A percentile compares a stretch with the other conserved stretches of the same genome.
Evolutionary conservation across 2,329 filamentous ascomycete species (phyloP).

Genomic region (Aspergillus sp.): DNA sequence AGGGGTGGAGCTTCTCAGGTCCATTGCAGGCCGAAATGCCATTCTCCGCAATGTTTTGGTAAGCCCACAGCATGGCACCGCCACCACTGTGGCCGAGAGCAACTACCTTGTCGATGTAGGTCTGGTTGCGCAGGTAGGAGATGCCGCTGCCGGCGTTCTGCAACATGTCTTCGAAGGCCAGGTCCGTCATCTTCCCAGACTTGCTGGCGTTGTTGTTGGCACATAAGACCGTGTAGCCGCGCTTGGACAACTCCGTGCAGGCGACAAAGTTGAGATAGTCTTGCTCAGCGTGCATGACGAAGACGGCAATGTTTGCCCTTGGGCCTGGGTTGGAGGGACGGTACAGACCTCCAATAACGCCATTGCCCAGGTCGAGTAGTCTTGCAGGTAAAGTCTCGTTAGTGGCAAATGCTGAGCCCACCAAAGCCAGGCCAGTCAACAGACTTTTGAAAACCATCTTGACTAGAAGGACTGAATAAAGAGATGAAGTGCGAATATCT

Average conservation of each 20-base stretch:
- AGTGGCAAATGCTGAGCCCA: neutral
- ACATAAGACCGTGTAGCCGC: constrained; percentile 12
- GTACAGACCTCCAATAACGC: constrained; percentile 10
- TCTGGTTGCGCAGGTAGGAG: constrained; percentile 9
- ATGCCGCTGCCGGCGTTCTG: constrained; percentile 6
- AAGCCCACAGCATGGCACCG: constrained; percentile 13
- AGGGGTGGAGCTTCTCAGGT: constrained; percentile 12
- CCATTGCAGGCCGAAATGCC: constrained; percentile 11
- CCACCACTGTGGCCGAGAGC: constrained; percentile 44
- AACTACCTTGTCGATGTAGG: constrained; percentile 40
- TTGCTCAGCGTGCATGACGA: constrained; percentile 13
- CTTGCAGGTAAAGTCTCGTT: neutral
- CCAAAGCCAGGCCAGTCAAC: neutral
- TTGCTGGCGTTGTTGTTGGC: constrained; percentile 12
- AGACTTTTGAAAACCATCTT: neutral
- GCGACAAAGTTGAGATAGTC: constrained; percentile 11
- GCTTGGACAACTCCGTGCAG: constrained; percentile 9
- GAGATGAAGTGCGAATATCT: too few relatives aligned
- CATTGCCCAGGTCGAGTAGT: constrained; percentile 3
- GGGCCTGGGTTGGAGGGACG: constrained; percentile 3
- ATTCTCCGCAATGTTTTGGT: constrained; percentile 16
- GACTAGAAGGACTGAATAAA: neutral
- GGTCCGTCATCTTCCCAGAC: constrained; percentile 7
- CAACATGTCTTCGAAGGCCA: constrained; percentile 13
- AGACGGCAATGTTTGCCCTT: constrained; percentile 7